Percentiles rank a stretch among this genome's conserved stretches.
phyloP scores from a whole-genome alignment of 2,329 filamentous ascomycete species.

The Aspergillus sp. region DNA sequence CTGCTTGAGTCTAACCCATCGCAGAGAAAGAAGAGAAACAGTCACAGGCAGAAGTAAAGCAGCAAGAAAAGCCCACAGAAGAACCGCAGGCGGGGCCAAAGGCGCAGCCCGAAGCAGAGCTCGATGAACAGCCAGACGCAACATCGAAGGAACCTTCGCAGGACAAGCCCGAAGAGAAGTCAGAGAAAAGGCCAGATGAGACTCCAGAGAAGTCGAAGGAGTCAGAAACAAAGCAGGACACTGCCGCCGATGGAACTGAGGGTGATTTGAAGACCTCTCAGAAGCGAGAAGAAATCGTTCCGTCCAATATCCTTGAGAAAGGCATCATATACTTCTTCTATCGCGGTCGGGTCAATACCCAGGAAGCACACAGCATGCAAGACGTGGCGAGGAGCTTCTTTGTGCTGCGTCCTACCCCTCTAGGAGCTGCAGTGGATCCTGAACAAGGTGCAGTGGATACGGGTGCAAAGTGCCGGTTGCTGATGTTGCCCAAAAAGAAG shows the following conservation, averaged over 20 bases:
- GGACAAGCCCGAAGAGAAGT: conserved; percentile 9
- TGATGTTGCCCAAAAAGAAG: conserved; percentile 83
- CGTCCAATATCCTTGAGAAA: conserved; percentile 76
- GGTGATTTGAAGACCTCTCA: conserved; percentile 55
- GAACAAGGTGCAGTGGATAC: conserved; percentile 57
- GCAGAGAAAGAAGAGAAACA: conserved; percentile 4
- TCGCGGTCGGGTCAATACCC: conserved; percentile 73
- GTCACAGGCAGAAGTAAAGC: conserved; percentile 1
- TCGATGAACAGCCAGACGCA: conserved; percentile 16
- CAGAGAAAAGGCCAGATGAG: conserved; percentile 19
- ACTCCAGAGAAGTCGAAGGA: conserved; percentile 13
- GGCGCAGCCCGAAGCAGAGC: conserved; percentile 15
- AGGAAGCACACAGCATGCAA: conserved; percentile 68
- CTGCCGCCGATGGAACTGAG: conserved; percentile 27
- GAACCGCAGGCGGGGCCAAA: conserved; percentile 15
- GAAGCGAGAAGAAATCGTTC: conserved; percentile 55
- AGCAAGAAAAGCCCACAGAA: conserved; percentile 8
- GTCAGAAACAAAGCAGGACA: conserved; percentile 21
- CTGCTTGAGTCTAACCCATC: neutral
- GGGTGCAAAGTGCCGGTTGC: conserved; percentile 68
- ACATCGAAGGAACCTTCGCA: neutral
- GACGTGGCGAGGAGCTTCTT: conserved; percentile 82
- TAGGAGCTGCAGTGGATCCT: conserved; percentile 67
- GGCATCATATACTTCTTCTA: conserved; percentile 92
- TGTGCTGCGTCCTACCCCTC: conserved; percentile 72